Evolutionary conservation across 2,329 filamentous ascomycete genomes (phyloP).

Genomic region (Leptodontidium sp.): DNA sequence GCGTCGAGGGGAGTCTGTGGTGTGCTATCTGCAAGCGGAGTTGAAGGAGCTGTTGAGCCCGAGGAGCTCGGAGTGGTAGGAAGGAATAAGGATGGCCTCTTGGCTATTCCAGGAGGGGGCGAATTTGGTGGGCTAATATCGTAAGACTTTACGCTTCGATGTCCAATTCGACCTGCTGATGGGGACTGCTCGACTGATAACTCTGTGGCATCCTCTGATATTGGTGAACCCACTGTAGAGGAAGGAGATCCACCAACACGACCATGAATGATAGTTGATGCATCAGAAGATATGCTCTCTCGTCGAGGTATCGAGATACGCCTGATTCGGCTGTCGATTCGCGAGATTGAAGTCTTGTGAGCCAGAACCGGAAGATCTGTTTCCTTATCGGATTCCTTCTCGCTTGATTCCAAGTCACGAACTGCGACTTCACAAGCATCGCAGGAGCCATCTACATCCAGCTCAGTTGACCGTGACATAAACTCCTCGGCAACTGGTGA

Average conservation of each 20-base stretch:
- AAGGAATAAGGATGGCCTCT: constrained; percentile 6
- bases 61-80: constrained; percentile 14
- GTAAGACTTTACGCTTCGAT: constrained; percentile 28
- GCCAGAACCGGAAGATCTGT: constrained; percentile 23
- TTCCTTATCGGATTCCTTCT: constrained; percentile 7
- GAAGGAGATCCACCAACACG: constrained; percentile 22
- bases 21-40: constrained; percentile 9
- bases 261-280: constrained; percentile 34
- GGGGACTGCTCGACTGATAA: constrained; percentile 36
- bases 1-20: constrained; percentile 36
- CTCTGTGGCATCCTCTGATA: constrained; percentile 20
- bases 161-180: constrained; percentile 35
- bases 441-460: constrained; percentile 18
- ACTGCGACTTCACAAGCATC: constrained; percentile 24
- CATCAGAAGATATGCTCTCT: constrained; percentile 36
- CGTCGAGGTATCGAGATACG: constrained; percentile 28
- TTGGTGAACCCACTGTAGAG: constrained; percentile 29
- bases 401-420: background rate
- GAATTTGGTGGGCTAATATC: constrained; percentile 40
- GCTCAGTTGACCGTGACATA: background rate
- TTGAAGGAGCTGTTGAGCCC: constrained; percentile 23
- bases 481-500: constrained; percentile 21
- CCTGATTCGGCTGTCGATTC: constrained; percentile 20
- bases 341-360: constrained; percentile 21
- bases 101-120: constrained; percentile 30